Evolutionary conservation across 1,284 basidiomycete genomes (phyloP), one percentile per base, ranked within the genome.

Genomic region (Tilletia indica): DNA sequence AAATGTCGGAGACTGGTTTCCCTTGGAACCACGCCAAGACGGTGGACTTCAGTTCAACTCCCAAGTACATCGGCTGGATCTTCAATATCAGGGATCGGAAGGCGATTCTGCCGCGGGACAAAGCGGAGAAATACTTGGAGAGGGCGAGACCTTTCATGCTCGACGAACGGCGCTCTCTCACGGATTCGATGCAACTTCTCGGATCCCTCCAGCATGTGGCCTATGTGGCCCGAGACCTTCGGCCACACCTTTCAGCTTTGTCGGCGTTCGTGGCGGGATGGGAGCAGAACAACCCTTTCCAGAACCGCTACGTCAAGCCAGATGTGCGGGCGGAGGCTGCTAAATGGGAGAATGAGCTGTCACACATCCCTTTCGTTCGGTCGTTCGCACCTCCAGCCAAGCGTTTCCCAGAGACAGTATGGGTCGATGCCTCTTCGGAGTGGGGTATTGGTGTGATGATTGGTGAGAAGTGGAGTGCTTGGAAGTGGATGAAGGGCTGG

Each of bases 21-120:
- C 58, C 58, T 61, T 61, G 58, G 58, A 14, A 61, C 58, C 58
- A 11, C 8, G 58, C 21, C 25, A 61, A 61, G 58, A 14, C 19
- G 19, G 6, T 25, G 16, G 58, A 61, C 19, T 61, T 61, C 58
- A 25, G 21, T 5, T 3, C 4, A 5, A 5, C 58, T 6, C 19
- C 25, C 5, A 25, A 31, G 34, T 61, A 61, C 31, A 14, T 61
- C 19, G 58, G 58, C 21, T 36, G 14, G 11, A 19, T 31, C 9
- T 61, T 61, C 58, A 31, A 61, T 19, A 14, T 61, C 58, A 31
- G 8, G 3, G 5, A 6, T 6, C n/a, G 12, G 19, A 38, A 25
- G 34, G 58, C 36, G 16, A n/a, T 25, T 5, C 25, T 61, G 58
- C 58, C 58, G 5, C 21, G 21, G 9, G 58, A 61, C 25, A 61